Percentiles rank a stretch among this genome's conserved stretches.
These are phyloP conservation scores for Polyporus tsugae DNA, from an alignment of 1,284 basidiomycete genomes.

Conservation along the genomic window DNA sequence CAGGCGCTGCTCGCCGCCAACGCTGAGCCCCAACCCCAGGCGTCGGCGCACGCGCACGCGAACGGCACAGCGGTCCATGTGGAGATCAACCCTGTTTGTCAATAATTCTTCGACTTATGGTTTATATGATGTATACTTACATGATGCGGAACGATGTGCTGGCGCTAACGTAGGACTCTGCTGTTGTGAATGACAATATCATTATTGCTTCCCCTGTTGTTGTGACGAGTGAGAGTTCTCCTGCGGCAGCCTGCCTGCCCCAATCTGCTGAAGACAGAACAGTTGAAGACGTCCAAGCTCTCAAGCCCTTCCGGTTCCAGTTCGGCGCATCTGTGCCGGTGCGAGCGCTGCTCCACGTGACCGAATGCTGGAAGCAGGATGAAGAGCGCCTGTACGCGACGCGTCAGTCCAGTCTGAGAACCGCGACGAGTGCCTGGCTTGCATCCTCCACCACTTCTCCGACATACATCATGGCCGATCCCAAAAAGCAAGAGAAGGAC, in stretches of 20 bases:
- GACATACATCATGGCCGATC: constrained; percentile 69
- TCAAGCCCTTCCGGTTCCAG: constrained; percentile 23
- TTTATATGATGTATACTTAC: constrained; percentile 49
- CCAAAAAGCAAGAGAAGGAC: constrained; percentile 83
- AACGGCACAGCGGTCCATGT: constrained; percentile 33
- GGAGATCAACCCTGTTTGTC: constrained; percentile 57
- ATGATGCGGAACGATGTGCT: constrained; percentile 53
- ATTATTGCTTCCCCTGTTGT: constrained; percentile 22
- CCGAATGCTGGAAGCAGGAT: constrained; percentile 24
- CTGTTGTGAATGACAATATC: constrained; percentile 40
- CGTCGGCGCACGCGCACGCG: constrained; percentile 10
- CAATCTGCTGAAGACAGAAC: not conserved
- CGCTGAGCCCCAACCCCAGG: constrained; percentile 26
- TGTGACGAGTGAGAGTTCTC: constrained; percentile 17
- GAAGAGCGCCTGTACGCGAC: constrained; percentile 54
- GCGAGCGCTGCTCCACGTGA: constrained; percentile 34
- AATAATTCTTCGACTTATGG: constrained; percentile 51
- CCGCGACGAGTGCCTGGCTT: constrained; percentile 45
- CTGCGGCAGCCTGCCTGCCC: not conserved
- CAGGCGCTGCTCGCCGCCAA: constrained; percentile 19
- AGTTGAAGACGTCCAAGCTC: not conserved
- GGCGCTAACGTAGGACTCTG: constrained; percentile 53
- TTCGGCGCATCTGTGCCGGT: constrained; percentile 21
- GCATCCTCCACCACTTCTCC: constrained; percentile 26
- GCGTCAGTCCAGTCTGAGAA: constrained; percentile 64